phyloP scores from a whole-genome alignment of 2,329 filamentous ascomycete species.

The Rutstroemia sydowiana region DNA sequence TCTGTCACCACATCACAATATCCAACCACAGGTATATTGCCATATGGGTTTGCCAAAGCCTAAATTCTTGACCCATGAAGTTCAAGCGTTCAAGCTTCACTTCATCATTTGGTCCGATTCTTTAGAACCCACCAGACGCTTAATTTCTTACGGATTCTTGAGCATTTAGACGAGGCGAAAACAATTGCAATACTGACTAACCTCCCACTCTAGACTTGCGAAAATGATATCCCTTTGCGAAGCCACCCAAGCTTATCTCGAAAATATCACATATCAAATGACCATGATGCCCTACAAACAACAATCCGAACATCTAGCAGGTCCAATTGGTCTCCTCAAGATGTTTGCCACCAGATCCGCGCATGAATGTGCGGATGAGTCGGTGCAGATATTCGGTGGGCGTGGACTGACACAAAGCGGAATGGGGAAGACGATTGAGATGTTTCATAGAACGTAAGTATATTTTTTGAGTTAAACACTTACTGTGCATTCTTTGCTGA shows the following conservation, averaged over 20 bases:
- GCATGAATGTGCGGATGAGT: constrained; percentile 77
- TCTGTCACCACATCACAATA: no score
- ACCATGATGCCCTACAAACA: constrained; percentile 73
- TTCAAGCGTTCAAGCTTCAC: no score
- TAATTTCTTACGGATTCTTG: no score
- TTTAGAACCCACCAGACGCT: no score
- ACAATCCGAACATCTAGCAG: constrained; percentile 67
- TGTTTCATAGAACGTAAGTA: constrained; percentile 62
- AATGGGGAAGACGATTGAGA: constrained; percentile 77
- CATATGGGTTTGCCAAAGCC: no score
- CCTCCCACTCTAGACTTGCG: constrained; percentile 63
- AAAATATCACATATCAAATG: constrained; percentile 83
- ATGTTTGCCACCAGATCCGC: constrained; percentile 68
- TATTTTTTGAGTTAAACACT: constrained; percentile 30
- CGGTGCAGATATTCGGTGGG: constrained; percentile 81
- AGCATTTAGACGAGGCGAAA: no score
- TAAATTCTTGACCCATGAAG: no score
- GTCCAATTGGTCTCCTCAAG: constrained; percentile 78
- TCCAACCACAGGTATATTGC: no score
- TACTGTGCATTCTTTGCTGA: no score
- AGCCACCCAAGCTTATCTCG: constrained; percentile 79
- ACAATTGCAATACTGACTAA: no score
- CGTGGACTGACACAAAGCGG: constrained; percentile 72
- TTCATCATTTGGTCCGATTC: no score
- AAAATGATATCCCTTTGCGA: constrained; percentile 81